A percentile compares a stretch with the other conserved stretches of the same genome.
phyloP scores from a whole-genome alignment of 495 filamentous ascomycete species.

The Usnea hakonensis region DNA sequence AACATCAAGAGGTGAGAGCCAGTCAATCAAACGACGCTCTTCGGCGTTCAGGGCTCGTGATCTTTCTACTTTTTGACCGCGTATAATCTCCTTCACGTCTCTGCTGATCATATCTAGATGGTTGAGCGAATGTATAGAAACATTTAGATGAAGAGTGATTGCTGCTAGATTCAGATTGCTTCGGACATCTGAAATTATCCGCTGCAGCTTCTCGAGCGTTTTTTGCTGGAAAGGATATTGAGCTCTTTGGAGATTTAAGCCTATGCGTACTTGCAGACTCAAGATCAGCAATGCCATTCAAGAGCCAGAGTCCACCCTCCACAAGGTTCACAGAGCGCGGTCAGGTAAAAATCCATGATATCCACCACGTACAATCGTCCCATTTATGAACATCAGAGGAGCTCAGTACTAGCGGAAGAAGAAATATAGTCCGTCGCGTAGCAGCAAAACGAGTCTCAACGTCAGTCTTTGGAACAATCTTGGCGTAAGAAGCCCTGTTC shows the following conservation, averaged over 20 bases:
- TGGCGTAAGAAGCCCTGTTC: neutral
- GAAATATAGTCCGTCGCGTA: neutral
- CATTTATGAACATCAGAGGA: neutral
- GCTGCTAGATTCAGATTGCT: neutral
- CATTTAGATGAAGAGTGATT: neutral
- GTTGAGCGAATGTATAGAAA: neutral
- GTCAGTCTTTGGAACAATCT: neutral
- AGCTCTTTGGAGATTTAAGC: neutral
- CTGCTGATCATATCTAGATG: neutral
- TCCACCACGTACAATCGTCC: too few species aligned
- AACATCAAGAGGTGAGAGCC: neutral
- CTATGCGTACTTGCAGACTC: neutral
- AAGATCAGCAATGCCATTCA: neutral
- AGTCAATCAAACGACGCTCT: neutral
- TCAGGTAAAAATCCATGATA: too few species aligned
- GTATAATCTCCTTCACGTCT: neutral
- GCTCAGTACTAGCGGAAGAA: neutral
- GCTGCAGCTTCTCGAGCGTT: neutral
- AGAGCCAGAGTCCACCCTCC: too few species aligned
- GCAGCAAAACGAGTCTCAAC: neutral
- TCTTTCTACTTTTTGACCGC: neutral
- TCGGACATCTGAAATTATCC: neutral
- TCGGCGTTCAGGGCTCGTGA: neutral
- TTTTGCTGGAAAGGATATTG: neutral
- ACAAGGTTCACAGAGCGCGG: too few species aligned